Base-by-base conservation (phyloP, 805 yeast genomes). In the Scheffersomyces amazonensis region DNA sequence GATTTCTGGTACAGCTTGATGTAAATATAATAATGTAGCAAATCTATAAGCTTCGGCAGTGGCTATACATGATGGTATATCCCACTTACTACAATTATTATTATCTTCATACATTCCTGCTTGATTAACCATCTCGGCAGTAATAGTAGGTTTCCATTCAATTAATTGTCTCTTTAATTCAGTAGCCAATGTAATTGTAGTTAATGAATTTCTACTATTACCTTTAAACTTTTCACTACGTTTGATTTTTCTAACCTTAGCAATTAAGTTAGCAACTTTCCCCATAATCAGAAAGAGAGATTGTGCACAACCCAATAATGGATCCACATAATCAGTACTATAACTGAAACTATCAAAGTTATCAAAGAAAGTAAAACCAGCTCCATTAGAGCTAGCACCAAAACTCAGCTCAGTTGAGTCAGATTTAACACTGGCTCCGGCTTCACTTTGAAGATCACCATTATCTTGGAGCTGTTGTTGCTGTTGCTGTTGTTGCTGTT, bases 31-130 rank as follows among this genome's bases (percentile, higher is more conserved):
- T 27, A 82, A 53, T 0, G 84, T 68, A 1, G 86, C 72, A 53
- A 68, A 78, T 28, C 85, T 53, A 54, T 81, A 82, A 0, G 87
- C 82, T 50, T 81, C 87, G 2, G 87, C 87, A 1, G 87, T 81
- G 2, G 86, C 76, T 18, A 82, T 65, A 41, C 83, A 77, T 8
- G 83, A 73, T 4, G 81, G 60, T 21, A 78, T 51, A 46, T 81
- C 87, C 66, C 81, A 75, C 5, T 9, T 24, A 17, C 16, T n/a
- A 11, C n/a, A 4, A 2, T 66, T 56, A 1, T 59, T 33, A 4
- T 43, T 35, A 11, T 52, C 56, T 4, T 48, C 49, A 25, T 42
- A 39, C 19, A 47, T 39, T 13, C 45, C 49, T 2, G 34, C 30
- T 5, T 75, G 69, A 42, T 58, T 58, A 7, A 60, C 43, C 48